These are phyloP conservation scores for Curvularia lunata DNA, from an alignment of 2,329 filamentous ascomycete genomes.

Conservation along the genomic window DNA sequence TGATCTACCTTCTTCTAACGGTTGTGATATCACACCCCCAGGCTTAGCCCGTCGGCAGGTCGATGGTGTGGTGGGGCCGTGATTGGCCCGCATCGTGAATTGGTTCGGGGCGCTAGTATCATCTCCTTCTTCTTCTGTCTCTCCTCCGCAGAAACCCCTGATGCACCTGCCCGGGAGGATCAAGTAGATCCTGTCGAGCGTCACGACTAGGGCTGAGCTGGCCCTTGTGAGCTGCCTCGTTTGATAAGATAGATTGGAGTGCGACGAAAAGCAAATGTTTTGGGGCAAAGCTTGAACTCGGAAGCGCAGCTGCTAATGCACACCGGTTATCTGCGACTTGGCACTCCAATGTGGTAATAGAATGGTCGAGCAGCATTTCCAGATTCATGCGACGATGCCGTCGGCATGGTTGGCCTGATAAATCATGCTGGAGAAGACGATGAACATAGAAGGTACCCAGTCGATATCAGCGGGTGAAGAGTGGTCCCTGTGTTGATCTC, in stretches of 20 bases:
- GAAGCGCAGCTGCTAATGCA: constrained; percentile 10
- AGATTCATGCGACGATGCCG: not conserved
- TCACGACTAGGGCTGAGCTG: constrained; percentile 3
- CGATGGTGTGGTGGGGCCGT: constrained; percentile 5
- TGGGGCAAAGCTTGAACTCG: constrained; percentile 4
- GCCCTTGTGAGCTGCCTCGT: constrained; percentile 6
- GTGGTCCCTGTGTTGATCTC: not conserved
- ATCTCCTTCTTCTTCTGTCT: constrained; percentile 25
- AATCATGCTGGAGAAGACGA: not conserved
- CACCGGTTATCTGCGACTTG: constrained; percentile 16
- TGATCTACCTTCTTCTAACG: constrained; percentile 19
- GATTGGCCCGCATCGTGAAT: constrained; percentile 21
- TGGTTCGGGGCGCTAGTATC: constrained; percentile 20
- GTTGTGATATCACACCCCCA: constrained; percentile 13
- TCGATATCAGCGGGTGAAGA: not conserved
- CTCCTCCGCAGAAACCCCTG: constrained; percentile 17
- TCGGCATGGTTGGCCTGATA: not conserved
- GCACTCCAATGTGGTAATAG: constrained; percentile 5
- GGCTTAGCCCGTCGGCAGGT: constrained; percentile 4
- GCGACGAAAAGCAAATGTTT: constrained; percentile 14
- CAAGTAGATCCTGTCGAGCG: constrained; percentile 15
- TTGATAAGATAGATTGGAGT: constrained; percentile 24
- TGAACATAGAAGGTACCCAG: not conserved
- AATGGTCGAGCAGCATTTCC: not conserved
- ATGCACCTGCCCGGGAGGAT: constrained; percentile 23